Base-by-base conservation (phyloP, 2,329 filamentous ascomycete genomes). In the Rhinocladiella similis region DNA sequence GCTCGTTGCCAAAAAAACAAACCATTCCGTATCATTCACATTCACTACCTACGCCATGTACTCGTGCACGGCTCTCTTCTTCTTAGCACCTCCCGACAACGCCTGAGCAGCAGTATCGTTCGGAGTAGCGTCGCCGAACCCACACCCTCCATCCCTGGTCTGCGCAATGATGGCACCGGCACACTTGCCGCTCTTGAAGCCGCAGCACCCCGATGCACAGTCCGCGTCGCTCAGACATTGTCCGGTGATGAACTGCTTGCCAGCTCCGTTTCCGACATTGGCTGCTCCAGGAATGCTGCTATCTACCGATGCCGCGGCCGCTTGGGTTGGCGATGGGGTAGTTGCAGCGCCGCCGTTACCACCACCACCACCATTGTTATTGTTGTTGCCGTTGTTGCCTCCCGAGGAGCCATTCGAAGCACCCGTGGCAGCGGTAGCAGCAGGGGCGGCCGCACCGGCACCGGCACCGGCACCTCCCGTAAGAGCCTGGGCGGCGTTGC, bases 151-250 rank as follows among this genome's bases (percentile, higher is more conserved):
- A 50, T 65, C 63, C 6, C 62, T 54, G 22, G 56, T 53, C 33
- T 63, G 60, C 18, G 60, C 60, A 19, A 63, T 47, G 25, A 63
- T 36, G 14, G 58, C 39, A 20, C 72, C 70, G 5, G 69, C 68
- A 49, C 71, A 73, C 42, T 66, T 65, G 6, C 69, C 69, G n/a
- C 57, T 57, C 19, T 67, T 68, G 60, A 69, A 70, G 39, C 69
- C 71, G 57, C 71, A 74, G 63, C 71, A 74, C 18, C 64, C 66
- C 35, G 69, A 68, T 3, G 69, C 70, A 47, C 67, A 69, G 48
- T 69, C 67, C 1, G 63, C 63, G 53, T 69, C 67, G 25, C 52
- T 61, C 1, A 41, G 47, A 49, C 67, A 69, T 22, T 50, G 33
- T 1, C 67, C 67, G 1, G 67, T 69, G 51, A 69, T 69, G 60